Conservation (phyloP, 176 grass and related monocot genomes). For the Raddia distichophylla region DNA sequence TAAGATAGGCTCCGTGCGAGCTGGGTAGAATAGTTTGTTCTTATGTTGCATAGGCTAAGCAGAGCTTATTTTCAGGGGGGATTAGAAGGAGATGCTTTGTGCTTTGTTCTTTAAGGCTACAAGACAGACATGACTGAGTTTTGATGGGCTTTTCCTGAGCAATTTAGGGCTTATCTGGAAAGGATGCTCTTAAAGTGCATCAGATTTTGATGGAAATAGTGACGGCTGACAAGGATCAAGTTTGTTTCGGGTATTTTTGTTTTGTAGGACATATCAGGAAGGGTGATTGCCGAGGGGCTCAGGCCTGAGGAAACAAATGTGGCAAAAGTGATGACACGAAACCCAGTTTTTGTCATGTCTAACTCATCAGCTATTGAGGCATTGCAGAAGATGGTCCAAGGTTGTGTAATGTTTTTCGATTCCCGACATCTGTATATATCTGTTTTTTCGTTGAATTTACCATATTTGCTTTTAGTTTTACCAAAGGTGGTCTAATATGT, state of each 20-base stretch:
- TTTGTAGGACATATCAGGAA: conserved; percentile 60
- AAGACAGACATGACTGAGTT: neutral
- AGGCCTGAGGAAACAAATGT: conserved; percentile 55
- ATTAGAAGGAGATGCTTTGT: neutral
- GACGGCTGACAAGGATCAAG: neutral
- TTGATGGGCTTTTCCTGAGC: neutral
- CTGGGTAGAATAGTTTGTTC: neutral
- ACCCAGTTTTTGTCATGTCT: conserved; percentile 72
- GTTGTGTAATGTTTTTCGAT: conserved; percentile 23
- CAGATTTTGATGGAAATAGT: neutral
- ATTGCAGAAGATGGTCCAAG: conserved; percentile 94
- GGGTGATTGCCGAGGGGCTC: conserved; percentile 72
- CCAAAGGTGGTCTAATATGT: neutral
- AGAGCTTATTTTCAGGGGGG: neutral
- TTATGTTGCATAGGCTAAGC: neutral
- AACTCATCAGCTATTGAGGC: conserved; percentile 66
- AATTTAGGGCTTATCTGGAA: too few relatives aligned
- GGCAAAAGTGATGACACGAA: conserved; percentile 68
- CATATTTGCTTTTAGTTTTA: neutral
- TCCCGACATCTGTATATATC: neutral
- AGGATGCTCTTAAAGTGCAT: neutral
- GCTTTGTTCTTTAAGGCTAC: neutral
- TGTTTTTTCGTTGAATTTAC: neutral
- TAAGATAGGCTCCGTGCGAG: neutral
- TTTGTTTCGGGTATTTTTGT: neutral